Percentiles rank a stretch among this genome's conserved stretches.
These are phyloP conservation scores for Eutrema japonicum DNA, from an alignment of 345 rosid species.

Conservation along the genomic window DNA sequence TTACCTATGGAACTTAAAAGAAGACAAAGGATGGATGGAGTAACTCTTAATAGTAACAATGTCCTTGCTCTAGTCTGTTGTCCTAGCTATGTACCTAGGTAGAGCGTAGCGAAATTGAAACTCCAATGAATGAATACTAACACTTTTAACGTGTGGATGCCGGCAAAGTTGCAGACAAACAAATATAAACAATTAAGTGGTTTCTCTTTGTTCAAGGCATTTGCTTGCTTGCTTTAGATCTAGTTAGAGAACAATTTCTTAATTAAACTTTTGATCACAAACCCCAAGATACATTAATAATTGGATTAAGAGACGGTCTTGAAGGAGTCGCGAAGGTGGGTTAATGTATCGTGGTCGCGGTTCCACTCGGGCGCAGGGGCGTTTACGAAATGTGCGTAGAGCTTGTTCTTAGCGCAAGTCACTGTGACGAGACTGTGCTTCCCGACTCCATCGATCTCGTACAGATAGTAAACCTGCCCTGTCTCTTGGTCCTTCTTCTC, in stretches of 20 bases:
- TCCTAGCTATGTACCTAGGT: neutral
- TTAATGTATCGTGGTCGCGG: conserved; percentile 69
- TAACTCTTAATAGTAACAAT: conserved; percentile 23
- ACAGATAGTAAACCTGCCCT: conserved; percentile 77
- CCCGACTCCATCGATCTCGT: conserved; percentile 77
- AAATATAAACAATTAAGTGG: neutral
- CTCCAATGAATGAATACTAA: neutral
- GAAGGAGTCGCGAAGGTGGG: conserved; percentile 85
- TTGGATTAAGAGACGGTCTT: conserved; percentile 55
- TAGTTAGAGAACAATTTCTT: neutral
- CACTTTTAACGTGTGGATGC: neutral
- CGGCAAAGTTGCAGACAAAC: conserved; percentile 18
- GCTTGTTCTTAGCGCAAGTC: conserved; percentile 86
- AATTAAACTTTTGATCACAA: neutral
- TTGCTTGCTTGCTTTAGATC: conserved; percentile 10
- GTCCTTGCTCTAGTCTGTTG: conserved; percentile 31
- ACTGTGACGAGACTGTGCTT: conserved; percentile 78
- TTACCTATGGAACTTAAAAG: neutral
- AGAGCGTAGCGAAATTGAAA: neutral
- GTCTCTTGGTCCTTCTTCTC: conserved; percentile 63
- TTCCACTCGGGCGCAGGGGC: conserved; percentile 89
- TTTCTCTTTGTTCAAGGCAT: conserved; percentile 15
- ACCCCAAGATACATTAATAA: conserved; percentile 10
- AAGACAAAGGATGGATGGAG: conserved; percentile 23
- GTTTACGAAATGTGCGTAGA: conserved; percentile 89